These are phyloP conservation scores for Exsudoporus frostii DNA, from an alignment of 768 basidiomycete species.

Conservation along the genomic window DNA sequence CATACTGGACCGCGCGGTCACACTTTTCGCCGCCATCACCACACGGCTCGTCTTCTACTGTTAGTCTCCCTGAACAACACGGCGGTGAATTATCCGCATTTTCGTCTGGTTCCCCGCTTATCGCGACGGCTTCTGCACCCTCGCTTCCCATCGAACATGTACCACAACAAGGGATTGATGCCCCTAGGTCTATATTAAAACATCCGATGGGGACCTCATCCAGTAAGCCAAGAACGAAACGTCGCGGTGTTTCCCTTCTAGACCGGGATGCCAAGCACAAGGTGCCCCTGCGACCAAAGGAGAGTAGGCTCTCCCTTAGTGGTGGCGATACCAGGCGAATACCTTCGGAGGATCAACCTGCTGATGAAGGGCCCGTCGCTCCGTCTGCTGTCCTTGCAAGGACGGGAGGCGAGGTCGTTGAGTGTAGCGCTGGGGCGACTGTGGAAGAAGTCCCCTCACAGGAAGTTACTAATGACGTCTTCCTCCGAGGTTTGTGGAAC, in stretches of 20 bases:
- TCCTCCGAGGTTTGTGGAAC: conserved; percentile 65
- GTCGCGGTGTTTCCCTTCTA: conserved; percentile 13
- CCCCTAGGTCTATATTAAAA: conserved; percentile 27
- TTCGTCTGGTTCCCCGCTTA: conserved; percentile 26
- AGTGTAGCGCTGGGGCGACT: conserved; percentile 64
- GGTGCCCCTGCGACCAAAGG: conserved; percentile 12
- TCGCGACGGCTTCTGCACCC: conserved; percentile 11
- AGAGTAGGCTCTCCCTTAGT: conserved; percentile 24
- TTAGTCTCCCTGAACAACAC: conserved; percentile 13
- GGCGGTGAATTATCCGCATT: conserved; percentile 10
- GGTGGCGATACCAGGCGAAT: conserved; percentile 6
- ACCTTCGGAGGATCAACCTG: conserved; percentile 1
- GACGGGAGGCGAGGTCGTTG: conserved; percentile 50
- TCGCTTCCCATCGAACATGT: conserved; percentile 4
- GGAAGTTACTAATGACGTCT: conserved; percentile 46
- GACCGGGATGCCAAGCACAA: conserved; percentile 10
- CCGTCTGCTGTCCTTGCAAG: conserved; percentile 68
- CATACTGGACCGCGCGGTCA: conserved; percentile 22
- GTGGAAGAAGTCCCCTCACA: conserved; percentile 21
- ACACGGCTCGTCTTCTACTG: conserved; percentile 11
- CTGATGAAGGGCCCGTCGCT: conserved; percentile 41
- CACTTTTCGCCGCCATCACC: conserved; percentile 14
- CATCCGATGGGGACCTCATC: conserved; percentile 6
- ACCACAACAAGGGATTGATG: conserved; percentile 4
- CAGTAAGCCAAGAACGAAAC: conserved; percentile 4